Base-by-base conservation (phyloP, 305 asterid species). In the Solanum aculeatissimum region DNA sequence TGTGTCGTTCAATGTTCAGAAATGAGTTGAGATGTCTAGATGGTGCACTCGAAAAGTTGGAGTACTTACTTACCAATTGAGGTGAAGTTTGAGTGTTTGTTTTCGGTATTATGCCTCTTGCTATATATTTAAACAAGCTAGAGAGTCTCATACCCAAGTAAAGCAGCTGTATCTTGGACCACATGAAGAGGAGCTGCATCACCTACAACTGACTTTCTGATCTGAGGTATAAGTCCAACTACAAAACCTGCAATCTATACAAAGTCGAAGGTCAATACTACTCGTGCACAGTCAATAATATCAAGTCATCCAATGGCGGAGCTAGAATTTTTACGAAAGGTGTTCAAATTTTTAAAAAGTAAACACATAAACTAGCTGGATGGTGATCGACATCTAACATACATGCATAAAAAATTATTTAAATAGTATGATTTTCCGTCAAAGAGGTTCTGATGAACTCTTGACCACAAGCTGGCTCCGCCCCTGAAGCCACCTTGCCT, bases 171-270 rank as follows among this genome's bases (percentile, higher is more conserved):
- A 85, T 95, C 97, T 91, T 92, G 98, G 80, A 95, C 27, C 80
- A 94, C 97, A 32, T 89, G 98, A 43, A 95, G 89, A 60, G 98
- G 98, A 87, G 99, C 94, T 79, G 88, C 40, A 84, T 92, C 95
- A 45, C 98, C 98, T 70, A 96, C 91, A 19, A 92, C 40, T 65
- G 89, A 75, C 57, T 86, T 87, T 81, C 93, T 92, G 84, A 95
- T 86, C 79, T 80, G 91, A 86, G 97, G 95, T 69, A 95, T 87
- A 16, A 94, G 90, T 85, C 98, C 99, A 66, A 96, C 91, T 51
- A 86, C 84, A 84, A 96, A 96, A 84, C 99, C 98, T 70, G 77
- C 90, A 89, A 96, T 81, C 98, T 95, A 91, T 53, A 79, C 47
- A 83, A 77, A 40, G 10, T 18, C 18, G 11, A 35, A 38, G 0